A percentile compares a stretch with the other conserved stretches of the same genome.
phyloP scores from a whole-genome alignment of 148 eudicot species.

The Selenicereus undatus region DNA sequence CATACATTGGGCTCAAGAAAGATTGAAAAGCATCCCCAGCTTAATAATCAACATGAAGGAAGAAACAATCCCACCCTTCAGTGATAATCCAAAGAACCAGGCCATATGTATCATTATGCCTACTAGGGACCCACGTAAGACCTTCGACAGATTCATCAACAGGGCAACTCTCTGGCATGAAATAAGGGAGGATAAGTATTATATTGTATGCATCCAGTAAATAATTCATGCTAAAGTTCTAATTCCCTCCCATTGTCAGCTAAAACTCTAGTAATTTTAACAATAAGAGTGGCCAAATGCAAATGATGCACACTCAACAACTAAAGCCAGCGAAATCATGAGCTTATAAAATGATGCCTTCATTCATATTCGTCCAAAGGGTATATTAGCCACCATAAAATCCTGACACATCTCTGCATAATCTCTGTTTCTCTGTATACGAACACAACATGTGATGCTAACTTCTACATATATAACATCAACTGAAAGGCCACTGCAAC shows the following conservation, averaged over 20 bases:
- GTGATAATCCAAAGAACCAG: too few species aligned
- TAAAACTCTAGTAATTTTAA: neutral
- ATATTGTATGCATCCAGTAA: neutral
- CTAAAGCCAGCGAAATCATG: neutral
- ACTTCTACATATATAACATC: neutral
- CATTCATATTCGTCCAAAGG: neutral
- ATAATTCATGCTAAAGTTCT: neutral
- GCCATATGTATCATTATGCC: too few species aligned
- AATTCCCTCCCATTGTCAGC: too few species aligned
- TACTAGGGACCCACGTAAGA: too few species aligned
- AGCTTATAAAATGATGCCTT: neutral
- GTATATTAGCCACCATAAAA: neutral
- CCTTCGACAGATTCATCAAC: neutral
- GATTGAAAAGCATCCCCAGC: too few species aligned
- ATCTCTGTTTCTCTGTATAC: neutral
- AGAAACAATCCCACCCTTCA: neutral
- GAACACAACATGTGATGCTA: neutral
- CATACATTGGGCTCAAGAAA: too few species aligned
- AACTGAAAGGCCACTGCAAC: neutral
- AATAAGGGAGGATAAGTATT: neutral
- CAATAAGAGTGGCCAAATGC: neutral
- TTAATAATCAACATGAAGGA: too few species aligned
- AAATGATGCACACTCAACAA: neutral
- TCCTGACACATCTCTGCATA: neutral
- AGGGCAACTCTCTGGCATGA: neutral